A percentile compares a stretch with the other conserved stretches of the same genome.
Conservation (phyloP, 257 asterid genomes). For the Thymus mandschuricus region DNA sequence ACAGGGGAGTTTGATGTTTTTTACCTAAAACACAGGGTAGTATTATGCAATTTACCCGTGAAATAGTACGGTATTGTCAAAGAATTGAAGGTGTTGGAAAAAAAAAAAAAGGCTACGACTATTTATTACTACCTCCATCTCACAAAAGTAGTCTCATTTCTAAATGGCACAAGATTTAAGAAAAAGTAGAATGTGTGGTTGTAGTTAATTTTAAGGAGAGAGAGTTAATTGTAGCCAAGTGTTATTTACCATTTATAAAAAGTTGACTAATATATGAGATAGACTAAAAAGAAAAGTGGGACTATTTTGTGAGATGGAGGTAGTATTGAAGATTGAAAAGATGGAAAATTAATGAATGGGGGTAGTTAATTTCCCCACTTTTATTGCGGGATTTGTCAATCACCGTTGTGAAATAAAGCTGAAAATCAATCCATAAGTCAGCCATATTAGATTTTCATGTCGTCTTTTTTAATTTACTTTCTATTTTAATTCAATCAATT, state of each 20-base stretch:
- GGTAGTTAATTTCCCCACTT: slow-evolving; percentile 38
- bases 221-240: no score
- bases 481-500: slow-evolving; percentile 15
- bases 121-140: neutral
- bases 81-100: neutral
- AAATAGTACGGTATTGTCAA: neutral
- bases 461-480: slow-evolving; percentile 20
- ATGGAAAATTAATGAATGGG: slow-evolving; percentile 35
- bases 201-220: no score
- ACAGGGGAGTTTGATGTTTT: no score
- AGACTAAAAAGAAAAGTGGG: no score
- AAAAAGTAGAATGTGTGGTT: no score
- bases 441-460: slow-evolving; percentile 42
- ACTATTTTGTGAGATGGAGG: no score
- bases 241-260: no score
- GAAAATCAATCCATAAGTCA: slow-evolving; percentile 40
- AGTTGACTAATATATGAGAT: no score
- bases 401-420: slow-evolving; percentile 34
- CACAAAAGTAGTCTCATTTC: no score
- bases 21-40: no score
- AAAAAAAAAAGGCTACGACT: neutral
- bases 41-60: no score
- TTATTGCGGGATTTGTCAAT: slow-evolving; percentile 45
- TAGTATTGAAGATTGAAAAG: neutral
- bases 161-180: no score